Conservation (phyloP, 2,329 filamentous ascomycete genomes). For the Colletotrichum abscissum region DNA sequence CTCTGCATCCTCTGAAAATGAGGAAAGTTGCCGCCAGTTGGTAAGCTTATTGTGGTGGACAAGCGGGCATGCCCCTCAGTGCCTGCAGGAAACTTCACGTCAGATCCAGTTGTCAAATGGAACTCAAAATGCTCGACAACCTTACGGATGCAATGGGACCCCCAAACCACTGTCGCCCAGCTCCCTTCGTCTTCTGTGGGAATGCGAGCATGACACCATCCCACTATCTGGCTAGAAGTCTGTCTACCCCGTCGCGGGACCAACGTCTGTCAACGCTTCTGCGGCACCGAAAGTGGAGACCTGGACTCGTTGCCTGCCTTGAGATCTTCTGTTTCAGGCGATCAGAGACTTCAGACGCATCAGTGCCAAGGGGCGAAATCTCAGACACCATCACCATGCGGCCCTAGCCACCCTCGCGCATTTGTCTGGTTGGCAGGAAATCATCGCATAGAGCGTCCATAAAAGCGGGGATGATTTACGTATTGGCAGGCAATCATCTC, state of each 20-base stretch:
- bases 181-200: background rate
- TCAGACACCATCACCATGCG: constrained; percentile 13
- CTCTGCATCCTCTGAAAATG: too few relatives aligned
- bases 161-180: background rate
- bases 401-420: constrained; percentile 14
- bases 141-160: background rate
- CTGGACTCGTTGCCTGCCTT: background rate
- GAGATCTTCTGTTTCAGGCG: constrained; percentile 31
- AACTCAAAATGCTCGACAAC: background rate
- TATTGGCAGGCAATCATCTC: background rate
- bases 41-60: background rate
- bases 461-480: background rate
- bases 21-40: background rate
- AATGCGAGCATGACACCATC: background rate
- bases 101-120: background rate
- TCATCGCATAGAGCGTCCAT: background rate
- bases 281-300: constrained; percentile 1
- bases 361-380: constrained; percentile 6
- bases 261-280: background rate
- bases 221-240: background rate
- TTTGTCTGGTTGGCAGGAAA: constrained; percentile 11
- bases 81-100: background rate
- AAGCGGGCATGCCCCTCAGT: background rate
- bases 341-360: constrained; percentile 34
- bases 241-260: background rate